Conservation (phyloP, 2,329 filamentous ascomycete species). For the Diaporthe aspalathi region DNA sequence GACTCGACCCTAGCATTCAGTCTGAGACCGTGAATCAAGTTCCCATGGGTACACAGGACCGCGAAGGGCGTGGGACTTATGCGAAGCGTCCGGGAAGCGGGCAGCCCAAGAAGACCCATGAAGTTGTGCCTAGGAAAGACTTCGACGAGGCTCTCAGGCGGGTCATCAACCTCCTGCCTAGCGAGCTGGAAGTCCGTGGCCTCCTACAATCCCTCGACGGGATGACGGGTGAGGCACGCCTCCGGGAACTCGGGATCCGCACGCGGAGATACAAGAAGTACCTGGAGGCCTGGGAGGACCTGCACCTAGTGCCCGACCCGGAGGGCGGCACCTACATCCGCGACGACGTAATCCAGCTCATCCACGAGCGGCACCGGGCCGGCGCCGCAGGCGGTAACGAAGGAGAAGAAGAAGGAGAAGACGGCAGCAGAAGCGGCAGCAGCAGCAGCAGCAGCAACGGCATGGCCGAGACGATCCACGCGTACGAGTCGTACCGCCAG, state of each 20-base stretch:
- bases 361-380: constrained; percentile 45
- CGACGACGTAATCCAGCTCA: constrained; percentile 54
- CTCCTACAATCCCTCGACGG: constrained; percentile 51
- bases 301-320: constrained; percentile 46
- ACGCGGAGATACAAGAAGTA: constrained; percentile 53
- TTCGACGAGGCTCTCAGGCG: constrained; percentile 44
- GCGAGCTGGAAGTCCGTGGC: constrained; percentile 50
- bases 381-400: not conserved
- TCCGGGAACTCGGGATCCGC: constrained; percentile 53
- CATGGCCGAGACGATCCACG: constrained; percentile 50
- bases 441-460: constrained; percentile 35
- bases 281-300: constrained; percentile 54
- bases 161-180: constrained; percentile 46
- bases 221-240: constrained; percentile 51
- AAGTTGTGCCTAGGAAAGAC: constrained; percentile 23
- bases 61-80: not conserved
- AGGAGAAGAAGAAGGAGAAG: constrained; percentile 33
- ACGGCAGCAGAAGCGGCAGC: constrained; percentile 28
- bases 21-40: not conserved
- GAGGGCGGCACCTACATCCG: constrained; percentile 52
- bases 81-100: not conserved
- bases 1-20: not conserved
- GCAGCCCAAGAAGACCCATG: not conserved
- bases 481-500: constrained; percentile 55
- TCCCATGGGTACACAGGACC: not conserved